Evolutionary conservation across 768 basidiomycete genomes (phyloP).

Genomic region (Lactarius hatsudake): DNA sequence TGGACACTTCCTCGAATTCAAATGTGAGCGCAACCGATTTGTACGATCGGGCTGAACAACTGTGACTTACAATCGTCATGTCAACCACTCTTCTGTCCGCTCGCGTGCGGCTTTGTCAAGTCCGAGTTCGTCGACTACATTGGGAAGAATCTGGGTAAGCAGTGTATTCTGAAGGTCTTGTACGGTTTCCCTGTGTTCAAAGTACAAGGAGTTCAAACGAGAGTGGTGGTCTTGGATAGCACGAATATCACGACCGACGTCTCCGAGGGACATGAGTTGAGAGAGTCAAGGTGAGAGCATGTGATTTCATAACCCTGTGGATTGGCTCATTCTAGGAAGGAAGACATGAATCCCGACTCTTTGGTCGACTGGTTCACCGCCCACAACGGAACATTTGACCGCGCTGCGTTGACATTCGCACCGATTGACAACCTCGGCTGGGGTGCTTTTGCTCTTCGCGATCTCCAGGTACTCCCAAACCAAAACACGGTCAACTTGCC

Average conservation of each 20-base stretch:
- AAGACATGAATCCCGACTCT: background rate
- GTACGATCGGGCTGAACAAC: background rate
- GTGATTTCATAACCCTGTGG: background rate
- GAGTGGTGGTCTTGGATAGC: slow-evolving; percentile 38
- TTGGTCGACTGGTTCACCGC: slow-evolving; percentile 55
- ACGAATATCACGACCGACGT: background rate
- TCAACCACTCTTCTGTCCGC: slow-evolving; percentile 62
- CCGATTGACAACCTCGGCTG: slow-evolving; percentile 53
- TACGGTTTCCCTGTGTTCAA: slow-evolving; percentile 46
- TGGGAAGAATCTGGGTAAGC: slow-evolving; percentile 56
- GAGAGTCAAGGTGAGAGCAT: background rate
- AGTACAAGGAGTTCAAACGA: slow-evolving; percentile 49
- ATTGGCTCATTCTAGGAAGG: background rate
- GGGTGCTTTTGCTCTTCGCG: slow-evolving; percentile 64
- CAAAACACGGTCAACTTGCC: slow-evolving; percentile 15
- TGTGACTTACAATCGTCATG: slow-evolving; percentile 56
- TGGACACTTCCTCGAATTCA: slow-evolving; percentile 28
- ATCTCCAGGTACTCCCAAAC: slow-evolving; percentile 57
- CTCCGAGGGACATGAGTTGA: background rate
- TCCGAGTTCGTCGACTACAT: slow-evolving; percentile 55
- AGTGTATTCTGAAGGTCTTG: slow-evolving; percentile 49
- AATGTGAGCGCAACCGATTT: background rate
- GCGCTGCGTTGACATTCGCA: slow-evolving; percentile 33
- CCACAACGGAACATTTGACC: slow-evolving; percentile 49
- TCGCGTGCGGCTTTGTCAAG: slow-evolving; percentile 45